A percentile compares a stretch with the other conserved stretches of the same genome.
Evolutionary conservation across 2,329 filamentous ascomycete species (phyloP).

Genomic region (Aquanectria penicillioides): DNA sequence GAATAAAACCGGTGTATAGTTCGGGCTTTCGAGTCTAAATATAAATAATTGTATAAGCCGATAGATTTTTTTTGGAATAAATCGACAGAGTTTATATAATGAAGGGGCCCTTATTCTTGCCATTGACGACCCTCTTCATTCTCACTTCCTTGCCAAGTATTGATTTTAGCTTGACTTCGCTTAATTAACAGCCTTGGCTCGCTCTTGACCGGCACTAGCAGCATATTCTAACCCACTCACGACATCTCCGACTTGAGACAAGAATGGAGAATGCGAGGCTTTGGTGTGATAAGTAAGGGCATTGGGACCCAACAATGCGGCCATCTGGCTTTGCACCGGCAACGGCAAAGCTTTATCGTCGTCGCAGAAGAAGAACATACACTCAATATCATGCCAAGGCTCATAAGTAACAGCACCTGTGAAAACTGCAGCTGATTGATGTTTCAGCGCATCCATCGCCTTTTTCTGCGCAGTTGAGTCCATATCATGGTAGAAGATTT

Average conservation of each 20-base stretch:
- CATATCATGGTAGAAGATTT: slow-evolving; percentile 42
- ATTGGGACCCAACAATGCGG: slow-evolving; percentile 16
- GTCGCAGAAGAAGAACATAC: slow-evolving; percentile 38
- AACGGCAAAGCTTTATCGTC: slow-evolving; percentile 38
- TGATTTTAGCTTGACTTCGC: too few species aligned
- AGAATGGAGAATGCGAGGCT: slow-evolving; percentile 29
- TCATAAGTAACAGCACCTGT: slow-evolving; percentile 37
- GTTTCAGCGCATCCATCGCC: slow-evolving; percentile 20
- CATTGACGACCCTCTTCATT: too few species aligned
- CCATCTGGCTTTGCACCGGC: slow-evolving; percentile 34
- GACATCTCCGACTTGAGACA: slow-evolving; percentile 25
- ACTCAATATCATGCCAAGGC: slow-evolving; percentile 42
- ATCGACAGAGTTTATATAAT: too few species aligned
- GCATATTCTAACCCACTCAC: slow-evolving; percentile 31
- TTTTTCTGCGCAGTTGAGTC: slow-evolving; percentile 17
- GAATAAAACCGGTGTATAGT: too few species aligned
- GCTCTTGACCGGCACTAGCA: slow-evolving; percentile 9
- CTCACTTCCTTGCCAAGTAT: too few species aligned
- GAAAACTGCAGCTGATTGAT: slow-evolving; percentile 31
- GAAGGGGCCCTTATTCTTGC: too few species aligned
- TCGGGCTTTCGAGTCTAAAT: too few species aligned
- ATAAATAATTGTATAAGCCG: too few species aligned
- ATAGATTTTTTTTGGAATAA: too few species aligned
- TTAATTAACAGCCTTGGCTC: not conserved
- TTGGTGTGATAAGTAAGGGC: slow-evolving; percentile 12